A percentile compares a stretch with the other conserved stretches of the same genome.
Conservation (phyloP, 129 eudicot species). For the Artemisia argyi region DNA sequence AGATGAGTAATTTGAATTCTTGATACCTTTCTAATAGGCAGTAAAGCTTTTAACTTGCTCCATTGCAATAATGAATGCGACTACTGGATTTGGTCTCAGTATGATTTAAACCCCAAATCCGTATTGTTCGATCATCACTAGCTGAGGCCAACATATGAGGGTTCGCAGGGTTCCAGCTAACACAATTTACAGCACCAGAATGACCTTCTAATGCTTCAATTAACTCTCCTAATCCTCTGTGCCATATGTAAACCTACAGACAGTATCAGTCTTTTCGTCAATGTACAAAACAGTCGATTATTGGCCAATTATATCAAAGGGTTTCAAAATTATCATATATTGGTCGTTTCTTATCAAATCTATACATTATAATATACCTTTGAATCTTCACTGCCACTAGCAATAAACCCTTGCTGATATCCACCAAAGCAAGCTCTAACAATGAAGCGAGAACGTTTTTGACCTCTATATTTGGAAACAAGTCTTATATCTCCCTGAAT, state of each 20-base stretch:
- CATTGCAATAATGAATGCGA: constrained; percentile 54
- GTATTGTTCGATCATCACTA: constrained; percentile 76
- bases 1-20: constrained; percentile 16
- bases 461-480: constrained; percentile 70
- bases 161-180: constrained; percentile 79
- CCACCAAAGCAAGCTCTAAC: constrained; percentile 92
- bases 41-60: constrained; percentile 31
- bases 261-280: background rate
- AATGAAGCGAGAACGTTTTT: constrained; percentile 62
- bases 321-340: background rate
- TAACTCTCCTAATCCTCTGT: constrained; percentile 60
- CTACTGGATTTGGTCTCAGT: constrained; percentile 39
- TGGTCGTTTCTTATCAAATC: background rate
- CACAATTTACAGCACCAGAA: constrained; percentile 78
- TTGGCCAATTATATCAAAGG: background rate
- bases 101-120: constrained; percentile 78
- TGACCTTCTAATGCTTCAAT: constrained; percentile 60
- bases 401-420: constrained; percentile 67
- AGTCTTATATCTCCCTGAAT: constrained; percentile 53
- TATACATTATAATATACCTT: constrained; percentile 40
- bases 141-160: constrained; percentile 87
- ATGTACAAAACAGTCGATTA: background rate
- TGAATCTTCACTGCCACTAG: constrained; percentile 94
- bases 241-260: constrained; percentile 86
- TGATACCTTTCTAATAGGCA: background rate